These are phyloP conservation scores for Garcia nutans DNA, from an alignment of 345 rosid species.

Conservation along the genomic window DNA sequence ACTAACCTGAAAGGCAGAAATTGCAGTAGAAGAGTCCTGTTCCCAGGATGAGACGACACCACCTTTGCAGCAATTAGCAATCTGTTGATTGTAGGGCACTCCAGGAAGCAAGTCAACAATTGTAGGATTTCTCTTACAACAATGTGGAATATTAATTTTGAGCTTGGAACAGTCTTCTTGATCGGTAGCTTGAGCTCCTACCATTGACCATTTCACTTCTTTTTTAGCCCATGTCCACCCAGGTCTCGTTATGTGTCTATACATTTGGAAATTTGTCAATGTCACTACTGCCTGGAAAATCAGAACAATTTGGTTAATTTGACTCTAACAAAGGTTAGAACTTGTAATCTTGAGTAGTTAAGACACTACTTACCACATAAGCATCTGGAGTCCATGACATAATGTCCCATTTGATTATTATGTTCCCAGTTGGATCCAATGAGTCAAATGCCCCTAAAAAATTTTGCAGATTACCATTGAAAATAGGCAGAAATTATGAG, in stretches of 20 bases:
- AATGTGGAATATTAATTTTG: slow-evolving; percentile 69
- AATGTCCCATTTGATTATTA: slow-evolving; percentile 34
- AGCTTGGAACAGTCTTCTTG: slow-evolving; percentile 86
- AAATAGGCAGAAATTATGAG: background rate
- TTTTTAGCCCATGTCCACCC: slow-evolving; percentile 82
- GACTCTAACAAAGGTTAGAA: too few relatives aligned
- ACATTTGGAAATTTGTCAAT: slow-evolving; percentile 63
- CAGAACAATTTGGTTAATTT: too few relatives aligned
- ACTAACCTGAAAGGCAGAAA: slow-evolving; percentile 61
- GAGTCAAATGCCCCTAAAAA: slow-evolving; percentile 13
- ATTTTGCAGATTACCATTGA: background rate
- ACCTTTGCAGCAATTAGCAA: slow-evolving; percentile 64
- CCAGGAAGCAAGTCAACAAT: slow-evolving; percentile 77
- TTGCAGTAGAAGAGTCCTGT: slow-evolving; percentile 55
- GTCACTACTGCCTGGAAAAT: slow-evolving; percentile 58
- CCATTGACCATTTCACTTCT: slow-evolving; percentile 80
- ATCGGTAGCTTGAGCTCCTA: slow-evolving; percentile 78
- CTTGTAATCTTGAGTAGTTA: too few relatives aligned
- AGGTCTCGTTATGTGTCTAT: slow-evolving; percentile 56
- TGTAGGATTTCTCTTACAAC: slow-evolving; percentile 55
- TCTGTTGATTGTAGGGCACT: slow-evolving; percentile 65
- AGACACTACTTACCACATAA: slow-evolving; percentile 28
- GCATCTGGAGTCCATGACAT: slow-evolving; percentile 39
- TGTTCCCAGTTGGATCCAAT: slow-evolving; percentile 30
- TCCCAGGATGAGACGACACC: slow-evolving; percentile 66